Evolutionary conservation across 2,329 filamentous ascomycete genomes (phyloP).

Genomic region (Talaromyces marneffei): DNA sequence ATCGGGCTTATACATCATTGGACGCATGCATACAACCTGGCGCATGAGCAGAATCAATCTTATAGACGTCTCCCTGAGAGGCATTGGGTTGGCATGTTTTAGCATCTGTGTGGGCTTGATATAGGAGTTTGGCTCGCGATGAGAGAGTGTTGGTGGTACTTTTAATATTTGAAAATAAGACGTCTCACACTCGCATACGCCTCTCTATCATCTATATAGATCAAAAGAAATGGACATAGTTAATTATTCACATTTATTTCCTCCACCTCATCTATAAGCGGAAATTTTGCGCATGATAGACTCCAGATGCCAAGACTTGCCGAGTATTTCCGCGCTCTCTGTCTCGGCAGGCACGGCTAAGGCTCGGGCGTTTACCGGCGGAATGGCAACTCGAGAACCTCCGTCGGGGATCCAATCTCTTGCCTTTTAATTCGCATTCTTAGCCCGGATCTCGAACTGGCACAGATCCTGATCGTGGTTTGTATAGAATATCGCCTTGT

Average conservation of each 20-base stretch:
- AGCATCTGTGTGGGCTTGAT: neutral
- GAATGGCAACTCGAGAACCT: neutral
- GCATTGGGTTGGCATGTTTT: neutral
- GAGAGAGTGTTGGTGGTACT: neutral
- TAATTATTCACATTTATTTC: neutral
- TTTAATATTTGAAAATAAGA: neutral
- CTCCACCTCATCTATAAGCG: neutral
- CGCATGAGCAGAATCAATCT: constrained; percentile 1
- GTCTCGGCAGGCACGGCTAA: neutral
- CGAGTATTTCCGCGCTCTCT: constrained; percentile 8
- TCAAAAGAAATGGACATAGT: neutral
- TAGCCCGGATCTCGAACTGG: neutral
- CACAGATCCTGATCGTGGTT: neutral
- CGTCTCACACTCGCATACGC: neutral
- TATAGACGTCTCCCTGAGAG: neutral
- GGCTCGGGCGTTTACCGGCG: neutral
- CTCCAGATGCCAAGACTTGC: constrained; percentile 6
- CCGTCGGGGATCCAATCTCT: neutral
- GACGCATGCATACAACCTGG: neutral
- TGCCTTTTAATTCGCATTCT: neutral
- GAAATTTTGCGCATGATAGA: constrained; percentile 3
- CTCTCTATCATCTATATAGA: neutral
- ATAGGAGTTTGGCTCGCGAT: neutral
- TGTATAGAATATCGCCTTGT: neutral
- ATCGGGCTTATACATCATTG: neutral